Evolutionary conservation across 2,329 filamentous ascomycete genomes (phyloP).

Genomic region (Epichloe sylvatica): DNA sequence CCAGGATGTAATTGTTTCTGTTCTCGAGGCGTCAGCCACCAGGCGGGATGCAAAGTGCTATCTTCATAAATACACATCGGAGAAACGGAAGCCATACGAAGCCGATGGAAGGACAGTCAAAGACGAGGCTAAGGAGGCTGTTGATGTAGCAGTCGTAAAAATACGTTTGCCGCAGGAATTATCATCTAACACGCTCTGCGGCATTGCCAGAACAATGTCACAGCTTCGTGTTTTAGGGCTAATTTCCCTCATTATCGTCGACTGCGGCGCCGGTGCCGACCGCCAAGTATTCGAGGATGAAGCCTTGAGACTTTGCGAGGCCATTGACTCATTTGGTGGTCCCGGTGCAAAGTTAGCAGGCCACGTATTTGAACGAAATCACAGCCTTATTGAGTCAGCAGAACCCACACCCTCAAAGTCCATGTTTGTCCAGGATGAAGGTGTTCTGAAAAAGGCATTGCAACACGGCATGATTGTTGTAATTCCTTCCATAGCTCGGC

Average conservation of each 20-base stretch:
- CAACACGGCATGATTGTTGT: constrained; percentile 23
- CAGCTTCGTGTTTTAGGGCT: constrained; percentile 76
- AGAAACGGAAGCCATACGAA: constrained; percentile 10
- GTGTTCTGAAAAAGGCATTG: constrained; percentile 19
- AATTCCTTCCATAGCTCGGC: constrained; percentile 27
- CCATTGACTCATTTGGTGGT: constrained; percentile 55
- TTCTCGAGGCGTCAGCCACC: constrained; percentile 78
- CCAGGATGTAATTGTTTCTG: constrained; percentile 72
- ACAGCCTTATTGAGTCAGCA: neutral
- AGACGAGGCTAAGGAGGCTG: constrained; percentile 8
- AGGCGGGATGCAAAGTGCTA: constrained; percentile 89
- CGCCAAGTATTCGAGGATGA: constrained; percentile 41
- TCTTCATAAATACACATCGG: constrained; percentile 61
- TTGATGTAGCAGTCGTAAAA: constrained; percentile 71
- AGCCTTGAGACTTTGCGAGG: constrained; percentile 57
- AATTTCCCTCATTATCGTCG: constrained; percentile 68
- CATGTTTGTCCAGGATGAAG: constrained; percentile 18
- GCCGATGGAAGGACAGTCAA: neutral
- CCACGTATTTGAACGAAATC: constrained; percentile 13
- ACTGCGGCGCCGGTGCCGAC: constrained; percentile 40
- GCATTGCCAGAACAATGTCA: constrained; percentile 68
- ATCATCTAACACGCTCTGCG: constrained; percentile 52
- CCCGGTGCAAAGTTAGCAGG: constrained; percentile 57
- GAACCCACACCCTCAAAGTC: constrained; percentile 12
- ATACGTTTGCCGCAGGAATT: constrained; percentile 60